Evolutionary conservation across 1,139 yeast species (phyloP).

Genomic region (Yamadazyma buinensis): DNA sequence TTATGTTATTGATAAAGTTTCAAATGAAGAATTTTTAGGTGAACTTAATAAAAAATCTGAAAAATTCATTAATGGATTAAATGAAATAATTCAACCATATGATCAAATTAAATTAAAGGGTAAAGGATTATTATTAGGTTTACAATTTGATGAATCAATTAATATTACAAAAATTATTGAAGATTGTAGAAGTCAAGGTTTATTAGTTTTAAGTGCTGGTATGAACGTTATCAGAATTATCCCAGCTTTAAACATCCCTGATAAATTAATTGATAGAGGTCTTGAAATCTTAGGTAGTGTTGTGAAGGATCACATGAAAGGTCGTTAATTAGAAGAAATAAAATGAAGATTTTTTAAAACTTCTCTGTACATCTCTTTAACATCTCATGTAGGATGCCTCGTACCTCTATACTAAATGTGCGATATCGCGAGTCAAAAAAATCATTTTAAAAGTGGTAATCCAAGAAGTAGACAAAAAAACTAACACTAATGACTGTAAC

Average conservation of each 20-base stretch:
- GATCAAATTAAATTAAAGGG: conserved; percentile 74
- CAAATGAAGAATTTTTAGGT: conserved; percentile 55
- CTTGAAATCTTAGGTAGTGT: conserved; percentile 50
- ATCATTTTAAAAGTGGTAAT: too few relatives aligned
- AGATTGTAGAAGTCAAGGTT: conserved; percentile 72
- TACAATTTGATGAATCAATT: conserved; percentile 57
- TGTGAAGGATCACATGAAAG: conserved; percentile 2
- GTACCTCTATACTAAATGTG: too few relatives aligned
- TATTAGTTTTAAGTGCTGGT: conserved; percentile 86
- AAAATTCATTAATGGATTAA: conserved; percentile 48
- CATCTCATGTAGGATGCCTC: too few relatives aligned
- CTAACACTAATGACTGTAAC: conserved; percentile 6
- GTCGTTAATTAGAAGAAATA: too few relatives aligned
- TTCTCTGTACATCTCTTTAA: too few relatives aligned
- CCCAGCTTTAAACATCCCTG: conserved; percentile 85
- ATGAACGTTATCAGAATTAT: conserved; percentile 84
- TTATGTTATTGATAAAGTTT: conserved; percentile 66
- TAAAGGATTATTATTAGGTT: conserved; percentile 79
- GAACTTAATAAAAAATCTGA: conserved; percentile 59
- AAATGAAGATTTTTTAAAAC: too few relatives aligned
- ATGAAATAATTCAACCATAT: conserved; percentile 48
- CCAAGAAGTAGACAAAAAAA: too few relatives aligned
- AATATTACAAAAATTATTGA: conserved; percentile 65
- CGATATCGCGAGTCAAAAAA: too few relatives aligned
- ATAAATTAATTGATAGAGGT: conserved; percentile 66